Evolutionary conservation across 2,329 filamentous ascomycete genomes (phyloP).

Genomic region (Neofusicoccum umdonicola): DNA sequence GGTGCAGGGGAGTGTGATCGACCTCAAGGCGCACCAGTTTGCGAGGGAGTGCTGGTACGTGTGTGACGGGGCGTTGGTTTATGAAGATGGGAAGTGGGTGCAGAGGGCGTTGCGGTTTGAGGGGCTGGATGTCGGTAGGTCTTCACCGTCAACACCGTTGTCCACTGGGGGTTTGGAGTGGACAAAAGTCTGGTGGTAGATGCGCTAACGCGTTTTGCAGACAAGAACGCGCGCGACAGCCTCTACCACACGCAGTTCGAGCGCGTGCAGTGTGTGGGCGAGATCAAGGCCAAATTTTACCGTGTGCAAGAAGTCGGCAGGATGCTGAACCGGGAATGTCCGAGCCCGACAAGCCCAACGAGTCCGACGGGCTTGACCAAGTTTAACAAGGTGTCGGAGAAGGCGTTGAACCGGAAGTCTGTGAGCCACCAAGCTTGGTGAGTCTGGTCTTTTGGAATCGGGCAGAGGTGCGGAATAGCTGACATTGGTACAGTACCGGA

Average conservation of each 20-base stretch:
- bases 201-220: background rate
- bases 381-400: background rate
- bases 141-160: background rate
- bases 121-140: background rate
- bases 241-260: background rate
- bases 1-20: constrained; percentile 7
- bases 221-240: constrained; percentile 2
- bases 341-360: background rate
- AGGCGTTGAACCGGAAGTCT: background rate
- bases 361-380: constrained; percentile 5
- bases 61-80: constrained; percentile 1
- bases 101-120: background rate
- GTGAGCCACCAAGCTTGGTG: background rate
- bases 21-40: background rate
- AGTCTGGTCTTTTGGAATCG: background rate
- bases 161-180: too few relatives aligned
- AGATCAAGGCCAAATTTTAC: constrained; percentile 4
- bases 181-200: too few relatives aligned
- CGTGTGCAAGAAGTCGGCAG: constrained; percentile 1
- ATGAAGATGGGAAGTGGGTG: constrained; percentile 3
- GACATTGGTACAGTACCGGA: background rate
- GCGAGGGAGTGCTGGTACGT: constrained; percentile 6
- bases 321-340: background rate
- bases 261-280: background rate
- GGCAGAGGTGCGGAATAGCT: background rate